A percentile compares a stretch with the other conserved stretches of the same genome.
These are phyloP conservation scores for Ilyonectria destructans DNA, from an alignment of 2,329 filamentous ascomycete genomes.

Conservation along the genomic window DNA sequence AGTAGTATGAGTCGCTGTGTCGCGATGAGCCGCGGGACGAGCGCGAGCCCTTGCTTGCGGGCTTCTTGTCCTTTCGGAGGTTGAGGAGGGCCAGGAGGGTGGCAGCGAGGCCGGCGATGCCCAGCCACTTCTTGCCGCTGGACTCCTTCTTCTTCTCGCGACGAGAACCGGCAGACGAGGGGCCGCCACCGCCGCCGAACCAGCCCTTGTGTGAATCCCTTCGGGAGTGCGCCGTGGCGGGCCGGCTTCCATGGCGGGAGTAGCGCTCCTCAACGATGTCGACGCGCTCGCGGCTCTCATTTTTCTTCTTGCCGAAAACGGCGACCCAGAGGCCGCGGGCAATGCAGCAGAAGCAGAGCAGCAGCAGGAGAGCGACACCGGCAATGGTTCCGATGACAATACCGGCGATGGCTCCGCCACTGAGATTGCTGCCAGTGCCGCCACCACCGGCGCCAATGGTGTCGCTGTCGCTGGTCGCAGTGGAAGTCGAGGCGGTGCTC, in stretches of 20 bases:
- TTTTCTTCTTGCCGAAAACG: constrained; percentile 73
- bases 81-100: constrained; percentile 70
- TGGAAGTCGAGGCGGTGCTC: constrained; percentile 68
- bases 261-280: constrained; percentile 77
- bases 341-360: constrained; percentile 84
- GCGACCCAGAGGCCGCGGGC: constrained; percentile 75
- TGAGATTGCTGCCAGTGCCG: constrained; percentile 66
- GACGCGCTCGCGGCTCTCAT: constrained; percentile 69
- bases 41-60: constrained; percentile 57
- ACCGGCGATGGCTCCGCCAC: constrained; percentile 83
- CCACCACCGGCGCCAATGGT: constrained; percentile 58
- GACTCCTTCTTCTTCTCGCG: constrained; percentile 66
- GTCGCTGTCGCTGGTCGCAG: constrained; percentile 66
- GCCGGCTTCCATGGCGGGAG: constrained; percentile 63
- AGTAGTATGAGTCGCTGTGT: constrained; percentile 70
- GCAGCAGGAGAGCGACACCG: constrained; percentile 77
- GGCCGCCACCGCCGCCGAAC: constrained; percentile 68
- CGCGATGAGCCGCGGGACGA: constrained; percentile 61
- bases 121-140: constrained; percentile 67
- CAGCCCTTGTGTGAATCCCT: constrained; percentile 72
- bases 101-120: constrained; percentile 66
- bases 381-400: constrained; percentile 84
- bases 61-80: constrained; percentile 67
- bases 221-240: constrained; percentile 60
- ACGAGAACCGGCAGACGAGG: constrained; percentile 58